Evolutionary conservation across 139 green algal species (phyloP), one percentile per base, ranked within the genome.

Genomic region (Nannochloris sp.): DNA sequence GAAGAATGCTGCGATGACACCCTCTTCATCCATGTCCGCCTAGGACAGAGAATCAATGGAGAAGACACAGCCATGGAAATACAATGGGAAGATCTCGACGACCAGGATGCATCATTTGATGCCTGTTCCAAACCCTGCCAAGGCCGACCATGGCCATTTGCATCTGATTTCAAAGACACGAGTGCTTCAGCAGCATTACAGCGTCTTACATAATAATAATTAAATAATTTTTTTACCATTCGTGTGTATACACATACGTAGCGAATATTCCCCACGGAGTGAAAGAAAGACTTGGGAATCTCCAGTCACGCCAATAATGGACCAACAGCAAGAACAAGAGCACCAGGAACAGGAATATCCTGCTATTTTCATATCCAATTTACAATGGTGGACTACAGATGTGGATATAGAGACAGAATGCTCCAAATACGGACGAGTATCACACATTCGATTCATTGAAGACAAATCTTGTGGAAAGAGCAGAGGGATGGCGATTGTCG

Each of bases 371-470:
- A 62, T 97, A 4, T 74, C 75, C 43, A 90, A 91, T 51, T 73
- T 97, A 62, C 76, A 90, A 20, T 97, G 90, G 90, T 96, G 90
- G 90, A 95, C 90, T 1, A 95, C 84, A 4, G 90, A 97, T 63
- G 81, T 68, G 3, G 83, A 94, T n/a, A 51, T 97, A n/a, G 90
- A 97, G 75, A 36, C 57, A 16, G 61, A 77, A 11, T 84, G 70
- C 36, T 61, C 63, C 1, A 60, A 80, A 43, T 91, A 84, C 50
- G 89, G 89, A 6, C 23, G 25, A 4, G 61, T 96, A 12, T 37
- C 49, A 29, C 44, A 58, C 20, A 36, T 95, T 31, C 67, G 77
- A 25, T 93, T 96, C 66, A 79, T 92, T 28, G 85, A 93, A 65
- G 90, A 97, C 37, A 85, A 87, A 9, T 59, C 72, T 4, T 95